phyloP scores from a whole-genome alignment of 2,329 filamentous ascomycete genomes.

The Verticillium albo-atrum region DNA sequence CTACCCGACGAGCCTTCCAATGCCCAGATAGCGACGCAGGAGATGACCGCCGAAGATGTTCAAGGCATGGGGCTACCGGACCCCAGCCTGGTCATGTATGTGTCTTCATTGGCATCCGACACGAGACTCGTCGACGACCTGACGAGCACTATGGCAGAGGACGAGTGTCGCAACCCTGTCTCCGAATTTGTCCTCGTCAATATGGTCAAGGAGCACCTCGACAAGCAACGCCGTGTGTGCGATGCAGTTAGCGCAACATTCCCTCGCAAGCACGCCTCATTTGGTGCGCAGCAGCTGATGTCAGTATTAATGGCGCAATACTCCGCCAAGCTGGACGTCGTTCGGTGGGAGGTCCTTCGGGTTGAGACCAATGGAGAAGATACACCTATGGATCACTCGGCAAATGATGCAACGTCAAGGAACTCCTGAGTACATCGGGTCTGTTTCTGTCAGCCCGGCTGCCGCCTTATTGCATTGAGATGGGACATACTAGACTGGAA shows the following conservation, averaged over 20 bases:
- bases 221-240: background rate
- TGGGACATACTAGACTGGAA: background rate
- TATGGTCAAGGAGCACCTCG: background rate
- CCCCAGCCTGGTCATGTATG: background rate
- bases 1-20: background rate
- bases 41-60: background rate
- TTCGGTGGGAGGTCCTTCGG: background rate
- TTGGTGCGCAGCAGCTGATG: background rate
- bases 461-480: background rate
- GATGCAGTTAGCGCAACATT: background rate
- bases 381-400: background rate
- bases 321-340: background rate
- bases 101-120: background rate
- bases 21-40: background rate
- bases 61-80: background rate
- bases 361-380: background rate
- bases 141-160: background rate
- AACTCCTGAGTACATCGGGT: background rate
- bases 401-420: background rate
- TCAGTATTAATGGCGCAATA: background rate
- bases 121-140: background rate
- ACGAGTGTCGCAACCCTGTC: background rate
- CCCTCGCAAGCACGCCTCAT: background rate
- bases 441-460: background rate
- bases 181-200: background rate